Conservation (phyloP, 768 basidiomycete genomes). For the Kwoniella mangroviensis region DNA sequence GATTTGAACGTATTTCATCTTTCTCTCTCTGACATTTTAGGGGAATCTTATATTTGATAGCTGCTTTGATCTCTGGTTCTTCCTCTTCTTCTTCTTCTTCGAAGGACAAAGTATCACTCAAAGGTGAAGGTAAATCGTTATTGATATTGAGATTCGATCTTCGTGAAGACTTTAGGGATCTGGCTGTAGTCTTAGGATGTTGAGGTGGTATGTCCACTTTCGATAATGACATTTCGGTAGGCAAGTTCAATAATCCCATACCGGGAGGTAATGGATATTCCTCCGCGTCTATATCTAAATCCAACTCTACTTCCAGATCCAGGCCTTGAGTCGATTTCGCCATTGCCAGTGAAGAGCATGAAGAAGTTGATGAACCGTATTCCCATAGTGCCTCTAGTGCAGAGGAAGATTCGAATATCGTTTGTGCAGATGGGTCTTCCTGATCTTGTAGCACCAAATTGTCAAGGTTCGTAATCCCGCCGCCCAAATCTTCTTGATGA, state of each 20-base stretch:
- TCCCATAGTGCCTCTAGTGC: slow-evolving; percentile 29
- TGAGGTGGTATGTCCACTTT: not conserved
- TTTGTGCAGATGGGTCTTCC: not conserved
- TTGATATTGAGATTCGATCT: not conserved
- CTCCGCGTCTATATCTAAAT: slow-evolving; percentile 11
- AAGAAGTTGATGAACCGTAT: slow-evolving; percentile 16
- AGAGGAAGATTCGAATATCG: slow-evolving; percentile 7
- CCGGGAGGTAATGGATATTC: slow-evolving; percentile 19
- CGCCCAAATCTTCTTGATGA: not conserved
- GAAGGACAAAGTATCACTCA: slow-evolving; percentile 7
- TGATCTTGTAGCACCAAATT: not conserved
- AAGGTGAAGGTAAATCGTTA: not conserved
- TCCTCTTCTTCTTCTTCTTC: slow-evolving; percentile 16
- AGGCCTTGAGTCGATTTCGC: not conserved
- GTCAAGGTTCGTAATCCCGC: not conserved
- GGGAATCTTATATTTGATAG: slow-evolving; percentile 13
- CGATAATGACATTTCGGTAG: not conserved
- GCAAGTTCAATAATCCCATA: not conserved
- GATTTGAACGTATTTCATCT: not conserved
- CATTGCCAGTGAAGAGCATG: not conserved
- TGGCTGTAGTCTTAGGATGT: too few relatives aligned
- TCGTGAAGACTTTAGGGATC: too few relatives aligned
- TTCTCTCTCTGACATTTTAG: slow-evolving; percentile 12
- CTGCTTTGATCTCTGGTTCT: slow-evolving; percentile 3
- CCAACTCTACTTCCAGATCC: slow-evolving; percentile 2